Conservation (phyloP, 495 filamentous ascomycete species). For the Penicillium odoratum region DNA sequence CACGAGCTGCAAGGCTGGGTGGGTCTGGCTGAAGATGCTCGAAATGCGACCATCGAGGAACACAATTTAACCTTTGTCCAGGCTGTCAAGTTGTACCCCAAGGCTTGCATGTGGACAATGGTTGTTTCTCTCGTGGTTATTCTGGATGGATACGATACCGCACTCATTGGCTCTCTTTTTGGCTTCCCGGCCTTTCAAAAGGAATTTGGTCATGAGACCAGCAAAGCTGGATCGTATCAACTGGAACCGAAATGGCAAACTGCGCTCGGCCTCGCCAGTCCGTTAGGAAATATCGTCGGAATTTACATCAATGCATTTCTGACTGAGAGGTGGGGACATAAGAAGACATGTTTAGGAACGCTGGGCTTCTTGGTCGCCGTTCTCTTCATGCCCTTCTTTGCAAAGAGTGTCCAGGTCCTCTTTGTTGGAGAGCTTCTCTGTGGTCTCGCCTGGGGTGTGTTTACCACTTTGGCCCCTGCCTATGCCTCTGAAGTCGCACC, state of each 20-base stretch:
- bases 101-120: slow-evolving; percentile 49
- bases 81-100: slow-evolving; percentile 50
- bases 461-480: slow-evolving; percentile 56
- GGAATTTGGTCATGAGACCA: slow-evolving; percentile 31
- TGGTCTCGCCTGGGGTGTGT: slow-evolving; percentile 56
- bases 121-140: slow-evolving; percentile 45
- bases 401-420: slow-evolving; percentile 44
- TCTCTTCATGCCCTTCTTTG: slow-evolving; percentile 57
- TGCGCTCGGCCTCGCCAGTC: slow-evolving; percentile 36
- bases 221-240: slow-evolving; percentile 24
- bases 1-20: neutral
- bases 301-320: slow-evolving; percentile 44
- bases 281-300: slow-evolving; percentile 34
- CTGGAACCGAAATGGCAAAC: slow-evolving; percentile 38
- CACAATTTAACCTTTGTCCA: slow-evolving; percentile 41
- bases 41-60: slow-evolving; percentile 16
- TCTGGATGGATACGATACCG: slow-evolving; percentile 55
- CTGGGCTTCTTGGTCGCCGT: slow-evolving; percentile 46
- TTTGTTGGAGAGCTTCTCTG: slow-evolving; percentile 45
- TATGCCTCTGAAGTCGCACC: slow-evolving; percentile 67
- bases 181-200: slow-evolving; percentile 39
- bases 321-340: slow-evolving; percentile 47
- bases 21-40: slow-evolving; percentile 3
- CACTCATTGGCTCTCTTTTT: slow-evolving; percentile 45
- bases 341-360: slow-evolving; percentile 39